These are phyloP conservation scores for Trichoderma semiorbis DNA, from an alignment of 2,329 filamentous ascomycete genomes.

Conservation along the genomic window DNA sequence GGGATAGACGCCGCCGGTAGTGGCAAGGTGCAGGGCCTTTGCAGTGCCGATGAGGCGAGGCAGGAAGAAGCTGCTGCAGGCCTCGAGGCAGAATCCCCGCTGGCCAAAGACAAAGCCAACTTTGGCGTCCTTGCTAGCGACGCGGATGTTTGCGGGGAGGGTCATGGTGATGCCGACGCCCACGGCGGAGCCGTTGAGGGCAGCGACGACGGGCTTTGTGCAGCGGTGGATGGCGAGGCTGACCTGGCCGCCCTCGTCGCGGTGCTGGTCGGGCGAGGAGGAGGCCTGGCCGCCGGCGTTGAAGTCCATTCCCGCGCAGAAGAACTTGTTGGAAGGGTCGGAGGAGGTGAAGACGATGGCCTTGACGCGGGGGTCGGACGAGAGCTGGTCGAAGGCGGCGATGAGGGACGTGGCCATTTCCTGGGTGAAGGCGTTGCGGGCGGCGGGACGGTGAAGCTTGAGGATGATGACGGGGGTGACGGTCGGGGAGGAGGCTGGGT, in stretches of 20 bases:
- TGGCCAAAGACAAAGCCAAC: constrained; percentile 73
- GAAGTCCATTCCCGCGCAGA: constrained; percentile 59
- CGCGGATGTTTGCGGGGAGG: constrained; percentile 50
- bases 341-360: constrained; percentile 53
- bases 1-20: constrained; percentile 62
- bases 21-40: constrained; percentile 61
- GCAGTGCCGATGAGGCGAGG: constrained; percentile 65
- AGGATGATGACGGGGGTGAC: constrained; percentile 62
- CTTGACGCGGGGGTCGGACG: constrained; percentile 52
- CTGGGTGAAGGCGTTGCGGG: constrained; percentile 67
- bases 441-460: constrained; percentile 60
- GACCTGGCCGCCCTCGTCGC: constrained; percentile 52
- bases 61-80: constrained; percentile 67
- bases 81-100: constrained; percentile 69
- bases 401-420: constrained; percentile 61
- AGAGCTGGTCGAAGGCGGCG: constrained; percentile 48
- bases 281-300: constrained; percentile 28
- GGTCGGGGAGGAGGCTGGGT: constrained; percentile 47
- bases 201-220: constrained; percentile 56
- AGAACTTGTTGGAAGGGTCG: constrained; percentile 47
- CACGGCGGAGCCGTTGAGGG: constrained; percentile 57
- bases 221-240: constrained; percentile 55
- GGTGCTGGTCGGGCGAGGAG: constrained; percentile 31
- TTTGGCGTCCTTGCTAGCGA: constrained; percentile 57
- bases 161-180: constrained; percentile 62